Percentiles rank a stretch among this genome's conserved stretches.
Evolutionary conservation across 495 filamentous ascomycete species (phyloP).

Genomic region (Daldinia grandis): DNA sequence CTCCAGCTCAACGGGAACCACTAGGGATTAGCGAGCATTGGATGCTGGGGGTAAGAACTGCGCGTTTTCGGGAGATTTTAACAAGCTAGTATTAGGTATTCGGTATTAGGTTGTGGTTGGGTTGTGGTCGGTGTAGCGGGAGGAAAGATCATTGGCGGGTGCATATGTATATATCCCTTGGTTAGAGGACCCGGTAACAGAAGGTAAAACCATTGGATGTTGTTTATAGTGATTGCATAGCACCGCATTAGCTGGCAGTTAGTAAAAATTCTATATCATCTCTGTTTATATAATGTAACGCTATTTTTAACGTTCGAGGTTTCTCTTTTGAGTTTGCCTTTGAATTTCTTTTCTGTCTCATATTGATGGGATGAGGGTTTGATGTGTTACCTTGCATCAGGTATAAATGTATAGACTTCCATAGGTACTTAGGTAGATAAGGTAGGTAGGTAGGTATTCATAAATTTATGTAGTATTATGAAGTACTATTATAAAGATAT

Average conservation of each 20-base stretch:
- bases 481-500: too few relatives aligned
- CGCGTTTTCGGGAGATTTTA: background rate
- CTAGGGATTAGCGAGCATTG: background rate
- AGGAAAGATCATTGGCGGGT: background rate
- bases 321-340: background rate
- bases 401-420: background rate
- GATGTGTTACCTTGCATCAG: background rate
- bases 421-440: too few relatives aligned
- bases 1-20: constrained; percentile 54
- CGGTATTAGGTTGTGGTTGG: background rate
- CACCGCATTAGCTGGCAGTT: constrained; percentile 33
- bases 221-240: constrained; percentile 37
- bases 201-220: background rate
- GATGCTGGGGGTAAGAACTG: background rate
- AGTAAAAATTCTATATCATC: constrained; percentile 16
- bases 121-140: background rate
- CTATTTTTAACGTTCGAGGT: too few relatives aligned
- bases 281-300: constrained; percentile 3
- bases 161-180: constrained; percentile 8
- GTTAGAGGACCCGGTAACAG: constrained; percentile 1
- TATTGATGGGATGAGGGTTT: too few relatives aligned
- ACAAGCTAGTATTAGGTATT: background rate
- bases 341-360: background rate
- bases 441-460: background rate
- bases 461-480: background rate